Base-by-base conservation (phyloP, 352 stramenopile species). In the Discostella stelligera region DNA sequence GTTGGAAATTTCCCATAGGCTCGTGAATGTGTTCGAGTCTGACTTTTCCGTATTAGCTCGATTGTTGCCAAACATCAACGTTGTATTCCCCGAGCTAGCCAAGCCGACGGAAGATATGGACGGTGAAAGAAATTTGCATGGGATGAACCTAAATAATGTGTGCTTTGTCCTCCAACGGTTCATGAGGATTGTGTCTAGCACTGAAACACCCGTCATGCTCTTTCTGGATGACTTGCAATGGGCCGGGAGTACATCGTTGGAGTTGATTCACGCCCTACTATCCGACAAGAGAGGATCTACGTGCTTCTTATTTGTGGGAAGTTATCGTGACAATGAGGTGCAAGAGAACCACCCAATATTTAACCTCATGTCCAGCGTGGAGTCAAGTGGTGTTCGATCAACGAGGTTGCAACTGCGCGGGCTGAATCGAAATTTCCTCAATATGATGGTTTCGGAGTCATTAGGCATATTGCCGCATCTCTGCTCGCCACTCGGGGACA, bases 141-240 rank as follows among this genome's bases (percentile, higher is more conserved):
- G 39, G 18, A 77, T 84, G 27, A 84, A 60, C 23, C 39, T 79
- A 39, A 41, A 55, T 8, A 74, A 44, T 50, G 53, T 71, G 5
- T 66, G 56, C 23, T 74, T 66, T 23, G 70, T 32, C 23, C 71
- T 79, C 13, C 64, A 79, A 58, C 71, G 55, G 11, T 83, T 86
- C 49, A 75, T 86, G 58, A 79, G 79, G 50, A 59, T 81, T n/a
- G 60, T 86, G 7, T 86, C 79, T 20, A 77, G 69, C 37, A 37
- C 11, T n/a, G 9, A 6, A 4, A 21, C 14, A 14, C 79, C 79
- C 0, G 56, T 86, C 2, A 72, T 86, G 60, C 49, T 84, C 0
- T 82, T 80, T 55, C 46, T 84, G n/a, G 80, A 85, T 58, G 77
- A 84, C 59, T 60, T 86, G 9, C 79, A 86, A 21, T 86, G 79